Conservation (phyloP, 2,329 filamentous ascomycete species). For the Beauveria varroae region DNA sequence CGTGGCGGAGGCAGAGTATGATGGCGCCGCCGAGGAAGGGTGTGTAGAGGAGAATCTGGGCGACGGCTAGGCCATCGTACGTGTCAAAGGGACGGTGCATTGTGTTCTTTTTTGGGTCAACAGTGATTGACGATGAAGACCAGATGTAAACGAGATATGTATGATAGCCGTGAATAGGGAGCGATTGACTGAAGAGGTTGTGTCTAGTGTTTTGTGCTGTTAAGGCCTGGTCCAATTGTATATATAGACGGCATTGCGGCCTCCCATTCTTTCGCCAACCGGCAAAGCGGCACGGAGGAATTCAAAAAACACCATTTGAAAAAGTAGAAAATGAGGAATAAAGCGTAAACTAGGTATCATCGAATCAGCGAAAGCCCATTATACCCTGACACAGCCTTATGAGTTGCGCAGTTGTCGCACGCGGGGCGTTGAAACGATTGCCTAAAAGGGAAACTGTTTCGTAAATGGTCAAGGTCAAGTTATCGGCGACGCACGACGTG, state of each 20-base stretch:
- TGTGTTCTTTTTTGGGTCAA: not conserved
- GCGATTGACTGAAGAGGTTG: not conserved
- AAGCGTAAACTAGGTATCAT: not conserved
- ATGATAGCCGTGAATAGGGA: not conserved
- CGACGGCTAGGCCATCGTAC: conserved; percentile 26
- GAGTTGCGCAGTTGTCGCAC: not conserved
- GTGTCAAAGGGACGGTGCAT: conserved; percentile 17
- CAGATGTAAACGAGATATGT: too few relatives aligned
- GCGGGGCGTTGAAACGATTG: not conserved
- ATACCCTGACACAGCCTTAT: not conserved
- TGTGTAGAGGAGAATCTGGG: conserved; percentile 23
- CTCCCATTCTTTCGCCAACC: not conserved
- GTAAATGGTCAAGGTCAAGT: not conserved
- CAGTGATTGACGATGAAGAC: too few relatives aligned
- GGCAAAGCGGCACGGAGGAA: not conserved
- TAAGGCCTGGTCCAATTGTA: not conserved
- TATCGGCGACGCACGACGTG: not conserved
- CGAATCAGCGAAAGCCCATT: not conserved
- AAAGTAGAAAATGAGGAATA: not conserved
- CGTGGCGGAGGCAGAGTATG: conserved; percentile 36
- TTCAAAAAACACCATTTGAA: not conserved
- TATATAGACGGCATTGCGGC: not conserved
- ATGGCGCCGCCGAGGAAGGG: conserved; percentile 22
- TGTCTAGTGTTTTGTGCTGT: not conserved
- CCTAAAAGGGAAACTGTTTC: conserved; percentile 1